Evolutionary conservation across 805 yeast species (phyloP), one percentile per base, ranked within the genome.

Genomic region (Ogataea dorogensis): DNA sequence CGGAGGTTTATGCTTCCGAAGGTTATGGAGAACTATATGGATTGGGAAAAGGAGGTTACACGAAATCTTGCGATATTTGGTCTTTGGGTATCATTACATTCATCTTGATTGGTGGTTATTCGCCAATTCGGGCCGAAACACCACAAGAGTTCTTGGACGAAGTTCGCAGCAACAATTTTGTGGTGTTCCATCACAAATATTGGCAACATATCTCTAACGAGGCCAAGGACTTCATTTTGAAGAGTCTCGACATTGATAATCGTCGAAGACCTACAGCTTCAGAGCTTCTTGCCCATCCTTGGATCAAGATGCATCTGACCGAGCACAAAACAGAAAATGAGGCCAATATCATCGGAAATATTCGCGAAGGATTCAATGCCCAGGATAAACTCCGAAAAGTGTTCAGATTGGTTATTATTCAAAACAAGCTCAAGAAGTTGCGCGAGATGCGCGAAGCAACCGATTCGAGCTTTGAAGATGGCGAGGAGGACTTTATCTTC

Each of bases 21-120:
- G 66, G 66, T 21, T 59, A 56, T 32, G 64, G 64, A 17, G 63
- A 59, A 11, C 47, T 56, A 18, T 59, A 59, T 35, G 64, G 63
- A 4, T 44, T 59, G 24, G 64, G 64, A n/a, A 51, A 43, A 35
- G 58, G 53, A 11, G 98, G 96, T 7, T 97, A 91, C 62, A 95
- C 96, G 24, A 86, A 85, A 53, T 91, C 96, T 1, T 91, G 96
- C 63, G 98, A 91, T 59, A 75, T 91, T 37, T 91, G 98, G 98
- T 84, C 95, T 1, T 57, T 91, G 24, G 98, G 98, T 22, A 95
- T 91, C 7, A 86, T 91, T 28, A 77, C 96, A 0, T 93, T 87
- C 60, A 89, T 97, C 0, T 64, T 89, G 29, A 68, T 91, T 28
- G 87, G 93, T 49, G 98, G 98, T 0, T 87, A 88, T 57, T 82